Evolutionary conservation across 106 monocot genomes (phyloP).

Genomic region (Dendrobium chrysotoxum): DNA sequence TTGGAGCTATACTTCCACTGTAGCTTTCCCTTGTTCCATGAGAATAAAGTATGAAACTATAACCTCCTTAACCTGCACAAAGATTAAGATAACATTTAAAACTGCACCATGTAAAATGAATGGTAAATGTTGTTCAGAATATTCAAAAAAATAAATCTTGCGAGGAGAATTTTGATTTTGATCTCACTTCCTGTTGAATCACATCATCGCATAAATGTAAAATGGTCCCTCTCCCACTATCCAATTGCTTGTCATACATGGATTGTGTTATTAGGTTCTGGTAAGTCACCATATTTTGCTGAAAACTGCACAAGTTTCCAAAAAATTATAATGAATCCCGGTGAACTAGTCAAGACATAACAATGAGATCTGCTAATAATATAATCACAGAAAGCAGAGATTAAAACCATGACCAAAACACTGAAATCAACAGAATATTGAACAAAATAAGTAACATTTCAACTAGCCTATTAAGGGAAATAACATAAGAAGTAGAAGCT

Average conservation of each 20-base stretch:
- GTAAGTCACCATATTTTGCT: constrained; percentile 82
- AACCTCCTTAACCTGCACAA: constrained; percentile 81
- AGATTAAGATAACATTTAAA: neutral
- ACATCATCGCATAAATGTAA: constrained; percentile 97
- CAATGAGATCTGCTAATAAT: neutral
- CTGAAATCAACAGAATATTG: neutral
- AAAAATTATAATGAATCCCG: neutral
- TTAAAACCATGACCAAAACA: neutral
- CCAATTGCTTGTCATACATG: constrained; percentile 97
- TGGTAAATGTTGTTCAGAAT: neutral
- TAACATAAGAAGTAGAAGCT: neutral
- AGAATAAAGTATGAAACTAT: constrained; percentile 86
- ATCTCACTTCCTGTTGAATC: constrained; percentile 87
- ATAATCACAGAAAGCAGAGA: neutral
- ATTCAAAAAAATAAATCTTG: neutral
- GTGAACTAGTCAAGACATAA: neutral
- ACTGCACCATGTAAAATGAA: neutral
- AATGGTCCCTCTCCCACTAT: constrained; percentile 90
- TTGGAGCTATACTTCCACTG: constrained; percentile 42
- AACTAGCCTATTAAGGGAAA: neutral
- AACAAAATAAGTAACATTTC: neutral
- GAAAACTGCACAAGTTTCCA: constrained; percentile 47
- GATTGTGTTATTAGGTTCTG: constrained; percentile 87
- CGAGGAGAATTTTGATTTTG: neutral
- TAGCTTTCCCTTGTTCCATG: constrained; percentile 89